Base-by-base conservation (phyloP, 2,329 filamentous ascomycete species). In the Fusarium coffeatum region DNA sequence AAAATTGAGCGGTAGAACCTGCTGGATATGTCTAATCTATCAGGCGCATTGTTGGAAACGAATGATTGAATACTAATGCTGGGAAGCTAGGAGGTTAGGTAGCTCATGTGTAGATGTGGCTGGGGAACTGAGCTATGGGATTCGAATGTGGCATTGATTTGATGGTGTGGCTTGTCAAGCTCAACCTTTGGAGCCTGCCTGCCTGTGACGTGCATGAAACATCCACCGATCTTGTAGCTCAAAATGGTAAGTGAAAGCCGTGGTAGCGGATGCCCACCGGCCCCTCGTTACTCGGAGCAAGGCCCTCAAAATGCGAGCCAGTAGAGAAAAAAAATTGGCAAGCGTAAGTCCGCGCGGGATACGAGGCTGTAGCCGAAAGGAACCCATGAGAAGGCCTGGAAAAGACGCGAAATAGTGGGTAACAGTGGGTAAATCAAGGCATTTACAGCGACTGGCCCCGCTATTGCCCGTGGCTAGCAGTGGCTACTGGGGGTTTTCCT, bases 311-410 rank as follows among this genome's bases (percentile, higher is more conserved):
- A 53, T 66, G 42, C 37, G 47, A 66, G 43, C 34, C 41, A 50
- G 45, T 23, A 32, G 42, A 65, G 45, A 57, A 30, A 56, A 64
- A 56, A 59, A 55, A 49, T 41, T 47, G 54, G 23, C 55, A 58
- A 61, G 48, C 73, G 73, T 65, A 75, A 75, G 61, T 75, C 73
- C 73, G 73, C 63, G 70, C 74, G 74, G 74, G 70, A 72, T 76
- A 75, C 74, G 74, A 76, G 74, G 68, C 69, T 75, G 70, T 62
- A 68, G 72, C 73, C 73, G 73, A 75, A 66, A 60, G 55, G 34
- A 42, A 63, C 37, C 42, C 57, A 27, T 42, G 28, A 46, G 67
- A 64, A 40, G 61, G 48, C 58, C 54, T 64, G 59, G 66, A 75
- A 75, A 76, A 73, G 59, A 42, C 71, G 63, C 74, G 66, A 64